Percentiles rank a stretch among this genome's conserved stretches.
phyloP scores from a whole-genome alignment of 208 protist genomes.

The Leptomonas pyrrhocoris region DNA sequence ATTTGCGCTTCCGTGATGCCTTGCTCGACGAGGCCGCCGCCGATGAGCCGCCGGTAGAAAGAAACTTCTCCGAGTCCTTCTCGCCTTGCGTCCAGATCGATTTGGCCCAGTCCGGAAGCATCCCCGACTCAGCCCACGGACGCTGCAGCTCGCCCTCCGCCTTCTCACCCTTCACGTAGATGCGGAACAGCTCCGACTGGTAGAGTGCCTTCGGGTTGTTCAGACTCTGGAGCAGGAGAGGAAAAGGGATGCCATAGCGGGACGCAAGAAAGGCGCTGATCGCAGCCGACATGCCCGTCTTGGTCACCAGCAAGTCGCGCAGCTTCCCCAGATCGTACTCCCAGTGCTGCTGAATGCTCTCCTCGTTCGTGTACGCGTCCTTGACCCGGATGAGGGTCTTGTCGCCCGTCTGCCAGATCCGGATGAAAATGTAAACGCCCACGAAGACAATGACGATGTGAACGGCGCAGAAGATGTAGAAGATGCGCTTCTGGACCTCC shows the following conservation, averaged over 20 bases:
- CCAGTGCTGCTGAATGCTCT: conserved; percentile 44
- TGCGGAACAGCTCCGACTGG: conserved; percentile 61
- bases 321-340: conserved; percentile 81
- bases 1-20: conserved; percentile 38
- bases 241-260: conserved; percentile 63
- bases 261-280: conserved; percentile 57
- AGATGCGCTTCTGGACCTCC: conserved; percentile 49
- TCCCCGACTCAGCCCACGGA: conserved; percentile 67
- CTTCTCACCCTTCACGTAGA: conserved; percentile 55
- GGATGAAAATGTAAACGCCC: conserved; percentile 50
- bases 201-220: conserved; percentile 79
- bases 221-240: conserved; percentile 85
- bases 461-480: conserved; percentile 56
- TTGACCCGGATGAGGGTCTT: conserved; percentile 52
- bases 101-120: conserved; percentile 67
- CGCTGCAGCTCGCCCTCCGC: conserved; percentile 63
- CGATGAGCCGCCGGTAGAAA: conserved; percentile 13
- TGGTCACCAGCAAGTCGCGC: conserved; percentile 66
- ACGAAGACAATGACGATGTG: conserved; percentile 51
- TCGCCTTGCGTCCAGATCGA: conserved; percentile 49
- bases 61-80: conserved; percentile 41
- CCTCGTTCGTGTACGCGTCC: conserved; percentile 56
- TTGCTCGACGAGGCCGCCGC: conserved; percentile 18
- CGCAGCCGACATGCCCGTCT: conserved; percentile 54
- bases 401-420: conserved; percentile 54